Evolutionary conservation across 2,329 filamentous ascomycete species (phyloP), one percentile per base, ranked within the genome.

Genomic region (Lachnellula subtilissima): DNA sequence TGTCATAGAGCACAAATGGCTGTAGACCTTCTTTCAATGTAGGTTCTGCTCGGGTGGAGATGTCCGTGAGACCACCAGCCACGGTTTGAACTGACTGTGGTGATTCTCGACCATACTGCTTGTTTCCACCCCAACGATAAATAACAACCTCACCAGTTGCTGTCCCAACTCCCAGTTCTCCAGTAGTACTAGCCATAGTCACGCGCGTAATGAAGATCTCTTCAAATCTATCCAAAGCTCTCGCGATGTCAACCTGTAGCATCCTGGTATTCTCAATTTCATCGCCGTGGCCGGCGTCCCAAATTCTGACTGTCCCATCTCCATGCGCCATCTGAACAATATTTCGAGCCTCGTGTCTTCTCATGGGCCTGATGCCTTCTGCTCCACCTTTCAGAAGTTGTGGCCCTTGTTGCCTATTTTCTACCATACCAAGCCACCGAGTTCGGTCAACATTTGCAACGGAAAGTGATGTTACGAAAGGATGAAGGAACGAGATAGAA

Each of bases 271-370:
- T 97, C 71, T 99, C 94, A 50, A 99, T 88, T 66, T 97, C 90
- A 68, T 99, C 94, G 14, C 85, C 89, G 66, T 96, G 89, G 0
- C 94, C 94, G 19, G 87, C 84, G 72, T 99, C 94, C 91, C 92
- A 99, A 6, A 97, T 77, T 35, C 92, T 81, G n/a, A 99, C 78
- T 0, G 89, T 95, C 52, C 92, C 91, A 72, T 99, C 94, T 3
- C 87, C 91, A 70, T 99, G 93, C 0, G 91, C 87, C 4, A 89
- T 90, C 59, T 93, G 88, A 6, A 96, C 81, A 46, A 97, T 83
- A 55, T 91, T 96, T 48, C 94, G 83, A 58, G 86, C 81, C 67
- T 96, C 91, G 64, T 89, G 92, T 59, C 89, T 79, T 65, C 90
- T 89, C 42, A 89, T 76, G 6, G 86, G 83, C 60, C 85, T 83